Evolutionary conservation across 78 protist genomes (phyloP).

Genomic region (Speleostelium caveatum): DNA sequence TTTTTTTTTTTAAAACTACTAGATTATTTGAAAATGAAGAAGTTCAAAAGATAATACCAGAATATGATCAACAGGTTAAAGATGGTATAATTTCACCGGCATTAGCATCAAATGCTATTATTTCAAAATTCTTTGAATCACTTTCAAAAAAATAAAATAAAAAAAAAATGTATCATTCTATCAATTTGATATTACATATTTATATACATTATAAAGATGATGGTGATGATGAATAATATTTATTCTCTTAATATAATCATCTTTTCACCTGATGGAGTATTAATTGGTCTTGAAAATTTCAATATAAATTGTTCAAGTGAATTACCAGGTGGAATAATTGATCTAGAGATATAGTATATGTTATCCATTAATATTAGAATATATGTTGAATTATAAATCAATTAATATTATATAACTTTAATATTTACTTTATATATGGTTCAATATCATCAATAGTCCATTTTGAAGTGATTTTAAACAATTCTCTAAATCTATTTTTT

Average conservation of each 20-base stretch:
- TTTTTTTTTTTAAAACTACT: too few relatives aligned
- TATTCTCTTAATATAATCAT: conserved; percentile 9
- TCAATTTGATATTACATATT: too few relatives aligned
- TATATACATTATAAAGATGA: too few relatives aligned
- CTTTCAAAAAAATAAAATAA: too few relatives aligned
- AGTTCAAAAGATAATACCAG: conserved; percentile 43
- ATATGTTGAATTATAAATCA: background rate
- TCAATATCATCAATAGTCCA: conserved; percentile 47
- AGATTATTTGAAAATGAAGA: conserved; percentile 5
- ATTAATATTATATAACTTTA: background rate
- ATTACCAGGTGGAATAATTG: conserved; percentile 39
- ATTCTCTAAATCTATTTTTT: conserved; percentile 26
- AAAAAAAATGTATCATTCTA: too few relatives aligned
- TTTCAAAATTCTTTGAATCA: conserved; percentile 26
- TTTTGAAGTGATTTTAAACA: conserved; percentile 29
- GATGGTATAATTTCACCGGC: conserved; percentile 70
- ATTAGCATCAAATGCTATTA: conserved; percentile 51
- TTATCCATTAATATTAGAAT: background rate
- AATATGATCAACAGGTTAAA: conserved; percentile 68
- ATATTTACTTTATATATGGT: conserved; percentile 41
- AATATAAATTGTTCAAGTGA: conserved; percentile 47
- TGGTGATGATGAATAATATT: too few relatives aligned
- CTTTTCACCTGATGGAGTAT: conserved; percentile 22
- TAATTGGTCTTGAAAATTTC: conserved; percentile 55
- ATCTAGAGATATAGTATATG: background rate